These are phyloP conservation scores for Garcia nutans DNA, from an alignment of 345 rosid species.

Conservation along the genomic window DNA sequence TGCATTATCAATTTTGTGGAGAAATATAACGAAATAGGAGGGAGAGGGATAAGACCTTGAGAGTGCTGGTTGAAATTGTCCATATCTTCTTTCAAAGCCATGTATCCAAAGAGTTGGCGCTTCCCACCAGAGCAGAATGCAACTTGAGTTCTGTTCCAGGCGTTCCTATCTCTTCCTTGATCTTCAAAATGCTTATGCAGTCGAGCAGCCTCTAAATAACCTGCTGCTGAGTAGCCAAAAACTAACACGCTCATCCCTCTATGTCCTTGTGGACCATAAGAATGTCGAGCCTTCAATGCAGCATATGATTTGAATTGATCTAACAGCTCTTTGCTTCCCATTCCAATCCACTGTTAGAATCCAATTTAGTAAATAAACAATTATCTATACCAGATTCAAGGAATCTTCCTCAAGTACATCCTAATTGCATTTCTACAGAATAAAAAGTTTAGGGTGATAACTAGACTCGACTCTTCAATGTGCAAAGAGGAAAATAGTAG, in stretches of 20 bases:
- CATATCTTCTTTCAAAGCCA: conserved; percentile 21
- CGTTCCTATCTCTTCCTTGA: conserved; percentile 21
- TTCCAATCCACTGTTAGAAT: conserved; percentile 26
- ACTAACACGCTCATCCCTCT: conserved; percentile 25
- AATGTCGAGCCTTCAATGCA: conserved; percentile 22
- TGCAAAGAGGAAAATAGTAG: background rate
- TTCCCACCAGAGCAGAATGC: conserved; percentile 12
- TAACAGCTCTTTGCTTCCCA: conserved; percentile 25
- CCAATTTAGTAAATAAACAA: background rate
- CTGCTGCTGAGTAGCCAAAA: conserved; percentile 19
- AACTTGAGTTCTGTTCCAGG: conserved; percentile 3
- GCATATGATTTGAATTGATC: conserved; percentile 22
- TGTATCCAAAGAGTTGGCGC: conserved; percentile 25
- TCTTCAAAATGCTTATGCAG: conserved; percentile 17
- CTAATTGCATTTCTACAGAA: background rate
- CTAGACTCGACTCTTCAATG: background rate
- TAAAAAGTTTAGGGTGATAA: background rate
- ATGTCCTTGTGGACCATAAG: conserved; percentile 29
- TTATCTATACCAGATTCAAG: background rate
- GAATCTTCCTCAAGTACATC: background rate
- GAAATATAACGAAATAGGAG: too few species aligned
- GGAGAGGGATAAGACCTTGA: conserved; percentile 16
- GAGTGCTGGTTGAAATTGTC: conserved; percentile 18
- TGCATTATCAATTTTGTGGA: too few species aligned
- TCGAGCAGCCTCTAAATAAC: conserved; percentile 22